Evolutionary conservation across 768 basidiomycete genomes (phyloP), one percentile per base, ranked within the genome.

Genomic region (Dacryopinax primogenitus): DNA sequence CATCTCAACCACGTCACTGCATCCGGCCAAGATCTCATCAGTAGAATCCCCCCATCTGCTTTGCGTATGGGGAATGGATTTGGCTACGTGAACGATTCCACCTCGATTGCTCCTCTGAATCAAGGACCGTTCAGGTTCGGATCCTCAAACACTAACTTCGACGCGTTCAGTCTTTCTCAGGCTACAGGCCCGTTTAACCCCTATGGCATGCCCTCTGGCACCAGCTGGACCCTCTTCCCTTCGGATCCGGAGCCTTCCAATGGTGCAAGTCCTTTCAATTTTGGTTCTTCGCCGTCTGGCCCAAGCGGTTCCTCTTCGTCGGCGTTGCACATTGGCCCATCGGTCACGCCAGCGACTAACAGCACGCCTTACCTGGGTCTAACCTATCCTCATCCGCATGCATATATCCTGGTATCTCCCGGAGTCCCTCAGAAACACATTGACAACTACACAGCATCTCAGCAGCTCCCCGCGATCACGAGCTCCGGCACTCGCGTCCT

Each of bases 351-450:
- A 32, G 78, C 86, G 34, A 15, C 68, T 71, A 23, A 30, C 26
- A 21, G 30, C 26, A 4, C 51, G 18, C 51, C 51, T 3, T 18
- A 28, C 3, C 13, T 58, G 23, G 51, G 26, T 9, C 21, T 58
- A 21, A 28, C 51, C 51, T 58, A 58, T 21, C 11, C 51, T 28
- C 78, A 90, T 72, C 75, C 84, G 1, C 83, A 87, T 64, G 88
- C 87, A 35, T 92, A 84, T 72, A 85, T 93, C 11, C 88, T 91
- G 0, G 90, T 94, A 69, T 91, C 91, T 23, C 86, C 92, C 3
- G 92, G 92, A 1, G 85, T 85, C 78, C 78, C 83, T 32, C 90
- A 93, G 74, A 92, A 91, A 72, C 85, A 91, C 67, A 79, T 95
- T 44, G 92, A 95, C 71, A 79, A 80, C 15, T 89, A 80, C 72